Base-by-base conservation (phyloP, 306 rosid species). In the Gastrolobium bilobum region DNA sequence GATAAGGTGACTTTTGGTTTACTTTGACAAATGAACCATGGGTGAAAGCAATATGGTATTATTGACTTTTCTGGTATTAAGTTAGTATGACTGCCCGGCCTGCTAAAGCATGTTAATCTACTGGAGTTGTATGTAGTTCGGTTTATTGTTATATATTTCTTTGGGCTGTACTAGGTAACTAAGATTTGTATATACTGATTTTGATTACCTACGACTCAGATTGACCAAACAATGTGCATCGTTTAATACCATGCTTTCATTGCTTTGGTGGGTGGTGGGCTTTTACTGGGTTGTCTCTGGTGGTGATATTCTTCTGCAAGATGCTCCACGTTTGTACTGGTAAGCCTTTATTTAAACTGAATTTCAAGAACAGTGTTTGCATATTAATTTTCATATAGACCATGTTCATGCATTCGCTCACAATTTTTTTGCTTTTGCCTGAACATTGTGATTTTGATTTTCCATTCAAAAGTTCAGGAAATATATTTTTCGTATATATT, bases 201-300 rank as follows among this genome's bases (percentile, higher is more conserved):
- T 70, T 82, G 60, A 39, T 81, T 63, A 34, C 61, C 61, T 64
- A n/a, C 77, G 82, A 48, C 29, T 29, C 83, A 94, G 99, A 67
- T 63, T 82, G 68, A 64, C 85, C 9, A 92, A 84, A 81, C 91
- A 91, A 74, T 91, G 97, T 39, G 95, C 90, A 81, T 88, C 97
- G 0, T 75, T 89, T 58, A 94, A 92, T 81, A 94, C 95, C n/a
- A 68, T 88, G 91, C 85, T 75, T 9, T 93, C 98, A 2, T 89
- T 93, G 63, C 77, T 93, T 69, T 93, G 98, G 98, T 93, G 98
- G 96, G 80, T 91, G 62, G 84, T 91, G 84, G 98, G 98, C 83
- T 91, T 91, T 85, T 91, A 90, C 84, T 93, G 98, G 98, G 95
- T 93, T 20, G 84, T 93, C 85, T 85, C 96, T 57, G 96, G 98